Base-by-base conservation (phyloP, 495 filamentous ascomycete species). In the Beverwykella pulmonaria region DNA sequence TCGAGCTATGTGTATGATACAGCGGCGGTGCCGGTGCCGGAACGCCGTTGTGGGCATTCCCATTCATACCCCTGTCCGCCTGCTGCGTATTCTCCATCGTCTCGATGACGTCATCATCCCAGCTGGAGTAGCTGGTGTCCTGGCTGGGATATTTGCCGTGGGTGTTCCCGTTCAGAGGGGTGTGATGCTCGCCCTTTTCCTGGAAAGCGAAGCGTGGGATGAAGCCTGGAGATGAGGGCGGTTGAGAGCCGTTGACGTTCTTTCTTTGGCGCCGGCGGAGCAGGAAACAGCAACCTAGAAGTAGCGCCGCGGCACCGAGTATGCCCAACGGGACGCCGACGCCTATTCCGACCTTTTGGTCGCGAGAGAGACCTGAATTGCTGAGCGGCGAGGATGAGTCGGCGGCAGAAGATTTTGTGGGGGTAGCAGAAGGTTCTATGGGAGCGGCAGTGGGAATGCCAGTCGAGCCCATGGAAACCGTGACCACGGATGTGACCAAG, bases 241-340 rank as follows among this genome's bases (percentile, higher is more conserved):
- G 59, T 1, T 55, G 12, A 25, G 64, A 64, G 12, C 53, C 64
- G 36, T 60, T 27, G 14, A 48, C n/a, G 22, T 27, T 53, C 30
- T 56, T 59, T 72, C 77, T 14, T 70, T 79, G 46, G 70, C 75
- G 34, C 75, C 74, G 46, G 56, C 73, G 17, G 46, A 54, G 30
- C 67, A 75, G 53, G 74, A 78, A 63, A 64, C 68, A 25, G 63
- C 73, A 50, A 70, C 63, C 55, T 58, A 75, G 17, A 59, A 74
- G 36, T 69, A 75, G 44, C 57, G 74, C 61, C 65, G 72, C 39
- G 74, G 76, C 15, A 55, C 66, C 57, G 71, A 79, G 54, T 48
- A 71, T 2, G 65, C 48, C 53, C 64, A 70, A 34, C 4, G 65
- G 69, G 15, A 71, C 47, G 12, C 69, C 69, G 20, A 71, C 22